A percentile compares a stretch with the other conserved stretches of the same genome.
Evolutionary conservation across 1,139 yeast species (phyloP).

Genomic region (Yarrowia galli): DNA sequence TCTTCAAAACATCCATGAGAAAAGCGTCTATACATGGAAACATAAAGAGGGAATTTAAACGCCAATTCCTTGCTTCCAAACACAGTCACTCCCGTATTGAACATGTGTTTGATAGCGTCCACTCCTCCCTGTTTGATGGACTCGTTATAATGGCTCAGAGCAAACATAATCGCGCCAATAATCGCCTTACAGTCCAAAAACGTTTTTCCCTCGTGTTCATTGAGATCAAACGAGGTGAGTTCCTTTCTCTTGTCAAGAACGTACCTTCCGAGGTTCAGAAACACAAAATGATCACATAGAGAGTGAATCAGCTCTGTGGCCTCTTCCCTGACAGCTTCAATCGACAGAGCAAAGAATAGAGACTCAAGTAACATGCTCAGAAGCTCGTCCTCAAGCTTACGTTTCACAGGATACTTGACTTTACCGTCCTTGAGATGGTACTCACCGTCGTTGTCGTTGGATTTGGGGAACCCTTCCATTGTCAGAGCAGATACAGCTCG

Average conservation of each 20-base stretch:
- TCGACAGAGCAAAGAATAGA: slow-evolving; percentile 74
- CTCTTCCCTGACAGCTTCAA: slow-evolving; percentile 75
- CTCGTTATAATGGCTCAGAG: slow-evolving; percentile 78
- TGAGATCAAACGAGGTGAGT: slow-evolving; percentile 73
- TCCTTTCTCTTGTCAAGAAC: slow-evolving; percentile 73
- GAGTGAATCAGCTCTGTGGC: slow-evolving; percentile 69
- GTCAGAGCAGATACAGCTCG: slow-evolving; percentile 60
- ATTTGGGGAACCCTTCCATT: slow-evolving; percentile 55
- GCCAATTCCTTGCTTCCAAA: slow-evolving; percentile 74
- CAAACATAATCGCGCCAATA: slow-evolving; percentile 76
- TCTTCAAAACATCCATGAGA: slow-evolving; percentile 93
- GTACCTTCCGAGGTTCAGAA: slow-evolving; percentile 77
- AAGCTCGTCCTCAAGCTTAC: slow-evolving; percentile 64
- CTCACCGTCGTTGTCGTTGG: slow-evolving; percentile 48
- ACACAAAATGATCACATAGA: slow-evolving; percentile 77
- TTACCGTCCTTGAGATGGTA: slow-evolving; percentile 46
- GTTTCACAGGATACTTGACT: slow-evolving; percentile 51
- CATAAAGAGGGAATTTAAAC: slow-evolving; percentile 73
- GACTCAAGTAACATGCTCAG: slow-evolving; percentile 67
- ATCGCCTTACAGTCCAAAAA: slow-evolving; percentile 73
- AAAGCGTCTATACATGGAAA: slow-evolving; percentile 79
- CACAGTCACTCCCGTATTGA: slow-evolving; percentile 65
- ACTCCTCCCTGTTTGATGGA: slow-evolving; percentile 77
- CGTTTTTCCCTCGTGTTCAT: slow-evolving; percentile 79
- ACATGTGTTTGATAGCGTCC: slow-evolving; percentile 67